Evolutionary conservation across 345 rosid species (phyloP).

Genomic region (Aurinia saxatilis): DNA sequence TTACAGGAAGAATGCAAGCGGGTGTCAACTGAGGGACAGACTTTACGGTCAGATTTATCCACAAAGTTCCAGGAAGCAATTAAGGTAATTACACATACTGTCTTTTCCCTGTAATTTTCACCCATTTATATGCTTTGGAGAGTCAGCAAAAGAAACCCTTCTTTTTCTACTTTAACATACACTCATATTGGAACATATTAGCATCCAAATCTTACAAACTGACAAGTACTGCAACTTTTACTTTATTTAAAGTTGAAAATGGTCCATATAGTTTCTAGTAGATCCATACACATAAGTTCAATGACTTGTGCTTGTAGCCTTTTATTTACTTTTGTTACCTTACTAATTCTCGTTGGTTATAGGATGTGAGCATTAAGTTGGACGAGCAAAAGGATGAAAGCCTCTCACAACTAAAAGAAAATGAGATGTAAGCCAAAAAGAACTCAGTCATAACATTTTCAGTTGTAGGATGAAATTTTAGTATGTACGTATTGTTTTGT

Average conservation of each 20-base stretch:
- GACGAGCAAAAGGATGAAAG: slow-evolving; percentile 87
- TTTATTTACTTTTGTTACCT: background rate
- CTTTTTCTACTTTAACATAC: background rate
- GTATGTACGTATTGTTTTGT: background rate
- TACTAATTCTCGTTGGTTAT: slow-evolving; percentile 15
- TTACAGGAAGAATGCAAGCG: slow-evolving; percentile 91
- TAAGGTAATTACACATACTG: slow-evolving; percentile 46
- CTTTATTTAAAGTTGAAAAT: no score
- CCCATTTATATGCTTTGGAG: background rate
- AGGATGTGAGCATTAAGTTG: slow-evolving; percentile 87
- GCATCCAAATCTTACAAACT: background rate
- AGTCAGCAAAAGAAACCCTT: background rate
- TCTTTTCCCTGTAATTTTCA: background rate
- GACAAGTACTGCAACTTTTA: background rate
- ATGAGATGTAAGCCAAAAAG: slow-evolving; percentile 66
- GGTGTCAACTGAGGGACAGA: slow-evolving; percentile 83
- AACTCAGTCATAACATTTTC: background rate
- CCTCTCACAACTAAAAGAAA: slow-evolving; percentile 79
- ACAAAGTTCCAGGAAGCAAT: slow-evolving; percentile 88
- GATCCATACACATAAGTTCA: background rate
- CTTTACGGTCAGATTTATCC: slow-evolving; percentile 78
- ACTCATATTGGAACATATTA: background rate
- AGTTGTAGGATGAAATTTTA: background rate
- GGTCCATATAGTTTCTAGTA: background rate
- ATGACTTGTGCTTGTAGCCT: background rate